Evolutionary conservation across 257 asterid genomes (phyloP), one percentile per base, ranked within the genome.

Genomic region (Asclepias syriaca): DNA sequence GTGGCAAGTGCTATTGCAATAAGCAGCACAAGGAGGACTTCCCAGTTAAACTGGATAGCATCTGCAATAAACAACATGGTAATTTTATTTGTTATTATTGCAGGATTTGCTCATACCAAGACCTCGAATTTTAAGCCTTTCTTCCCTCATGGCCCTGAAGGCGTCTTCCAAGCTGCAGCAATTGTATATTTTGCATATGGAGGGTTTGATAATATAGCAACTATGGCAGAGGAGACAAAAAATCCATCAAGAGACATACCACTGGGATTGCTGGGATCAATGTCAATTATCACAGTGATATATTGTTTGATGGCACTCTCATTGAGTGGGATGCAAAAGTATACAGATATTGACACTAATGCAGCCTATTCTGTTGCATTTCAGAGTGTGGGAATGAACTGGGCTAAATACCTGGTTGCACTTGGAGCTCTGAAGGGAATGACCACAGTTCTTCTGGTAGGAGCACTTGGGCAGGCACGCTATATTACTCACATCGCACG

Each of bases 181-280:
- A 80, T 80, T 73, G 77, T 77, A 1, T 77, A 72, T 61, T 77
- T 77, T 50, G 81, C 81, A 6, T 77, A 77, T 61, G 81, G 76
- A 19, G 85, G 85, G 8, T 81, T 81, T 58, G 85, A 81, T 69
- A 74, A 72, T 1, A 71, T 81, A 29, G 75, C 82, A 53, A 81
- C 85, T 8, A 58, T 81, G 65, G 85, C 80, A 1, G 80, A 81
- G 64, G 82, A 77, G 43, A 68, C 78, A 11, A 77, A 67, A 56
- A 81, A 81, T 58, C 85, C 82, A 15, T 77, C 82, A 32, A 74
- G 82, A 48, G 82, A 81, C 57, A 77, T 77, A 49, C 85, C 85
- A 16, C 1, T 81, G 3, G 85, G 82, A 6, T 68, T 81, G 68
- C 74, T 81, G n/a, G 85, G 85, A 56, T 81, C 85, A 10, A 81